These are phyloP conservation scores for Dentipellis sp. DNA, from an alignment of 768 basidiomycete genomes.

Conservation along the genomic window DNA sequence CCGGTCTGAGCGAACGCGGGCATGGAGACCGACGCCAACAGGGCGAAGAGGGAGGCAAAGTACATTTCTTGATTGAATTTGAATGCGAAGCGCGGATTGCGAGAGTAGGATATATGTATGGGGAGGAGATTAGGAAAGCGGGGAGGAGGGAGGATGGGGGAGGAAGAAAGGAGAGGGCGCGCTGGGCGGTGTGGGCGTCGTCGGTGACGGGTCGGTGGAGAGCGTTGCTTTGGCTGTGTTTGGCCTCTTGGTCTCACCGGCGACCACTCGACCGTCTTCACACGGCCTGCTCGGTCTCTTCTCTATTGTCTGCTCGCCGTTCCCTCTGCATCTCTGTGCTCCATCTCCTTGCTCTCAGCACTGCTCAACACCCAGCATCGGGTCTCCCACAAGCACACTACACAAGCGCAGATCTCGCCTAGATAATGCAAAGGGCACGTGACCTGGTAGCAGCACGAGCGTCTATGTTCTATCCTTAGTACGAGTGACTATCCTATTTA, in stretches of 20 bases:
- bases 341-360: not conserved
- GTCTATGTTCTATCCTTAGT: not conserved
- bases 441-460: not conserved
- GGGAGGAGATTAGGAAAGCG: too few species aligned
- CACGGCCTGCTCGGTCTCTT: too few species aligned
- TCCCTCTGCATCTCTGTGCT: not conserved
- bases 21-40: constrained; percentile 23
- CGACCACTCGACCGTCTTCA: too few species aligned
- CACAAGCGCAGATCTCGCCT: not conserved
- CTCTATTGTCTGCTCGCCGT: not conserved
- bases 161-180: constrained; percentile 15
- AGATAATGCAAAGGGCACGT: not conserved
- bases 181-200: constrained; percentile 4
- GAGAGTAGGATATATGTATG: too few species aligned
- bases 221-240: constrained; percentile 13
- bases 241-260: constrained; percentile 2
- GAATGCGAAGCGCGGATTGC: too few species aligned
- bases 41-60: constrained; percentile 18
- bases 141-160: constrained; percentile 11
- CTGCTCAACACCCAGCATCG: too few species aligned
- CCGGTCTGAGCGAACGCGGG: constrained; percentile 1
- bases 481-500: not conserved
- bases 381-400: not conserved
- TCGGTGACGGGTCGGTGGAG: constrained; percentile 9
- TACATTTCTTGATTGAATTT: not conserved